Evolutionary conservation across 2,329 filamentous ascomycete genomes (phyloP).

Genomic region (Fusarium sp.): DNA sequence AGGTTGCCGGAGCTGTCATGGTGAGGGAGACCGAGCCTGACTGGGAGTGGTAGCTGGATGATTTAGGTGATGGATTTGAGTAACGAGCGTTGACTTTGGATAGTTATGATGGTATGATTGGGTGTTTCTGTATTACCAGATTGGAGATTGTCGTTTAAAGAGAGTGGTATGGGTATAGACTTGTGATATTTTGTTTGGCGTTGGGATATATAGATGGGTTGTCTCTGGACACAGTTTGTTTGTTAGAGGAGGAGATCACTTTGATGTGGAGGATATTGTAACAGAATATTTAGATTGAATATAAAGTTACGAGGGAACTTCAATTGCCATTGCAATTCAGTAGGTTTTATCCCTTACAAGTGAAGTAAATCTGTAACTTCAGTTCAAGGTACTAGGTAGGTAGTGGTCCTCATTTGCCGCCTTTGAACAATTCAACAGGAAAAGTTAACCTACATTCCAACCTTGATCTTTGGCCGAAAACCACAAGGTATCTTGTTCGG

Average conservation of each 20-base stretch:
- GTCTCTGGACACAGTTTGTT: not conserved
- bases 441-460: not conserved
- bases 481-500: not conserved
- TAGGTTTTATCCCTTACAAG: too few relatives aligned
- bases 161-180: not conserved
- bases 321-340: not conserved
- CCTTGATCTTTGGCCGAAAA: too few relatives aligned
- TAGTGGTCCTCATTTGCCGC: too few relatives aligned
- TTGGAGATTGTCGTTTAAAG: too few relatives aligned
- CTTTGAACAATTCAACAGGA: too few relatives aligned
- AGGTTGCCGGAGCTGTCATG: slow-evolving; percentile 59
- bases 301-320: not conserved
- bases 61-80: not conserved
- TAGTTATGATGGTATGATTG: too few relatives aligned
- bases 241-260: not conserved
- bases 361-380: not conserved
- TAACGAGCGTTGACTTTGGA: not conserved
- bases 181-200: slow-evolving; percentile 9
- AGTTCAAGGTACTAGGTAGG: not conserved
- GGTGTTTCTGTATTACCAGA: not conserved
- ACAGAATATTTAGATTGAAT: slow-evolving; percentile 1
- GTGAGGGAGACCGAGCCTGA: slow-evolving; percentile 58
- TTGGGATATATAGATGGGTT: slow-evolving; percentile 7
- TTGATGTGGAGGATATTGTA: not conserved
- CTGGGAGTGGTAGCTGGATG: slow-evolving; percentile 53